Percentiles rank a stretch among this genome's conserved stretches.
phyloP scores from a whole-genome alignment of 208 protist species.

The Trypanosoma brucei region DNA sequence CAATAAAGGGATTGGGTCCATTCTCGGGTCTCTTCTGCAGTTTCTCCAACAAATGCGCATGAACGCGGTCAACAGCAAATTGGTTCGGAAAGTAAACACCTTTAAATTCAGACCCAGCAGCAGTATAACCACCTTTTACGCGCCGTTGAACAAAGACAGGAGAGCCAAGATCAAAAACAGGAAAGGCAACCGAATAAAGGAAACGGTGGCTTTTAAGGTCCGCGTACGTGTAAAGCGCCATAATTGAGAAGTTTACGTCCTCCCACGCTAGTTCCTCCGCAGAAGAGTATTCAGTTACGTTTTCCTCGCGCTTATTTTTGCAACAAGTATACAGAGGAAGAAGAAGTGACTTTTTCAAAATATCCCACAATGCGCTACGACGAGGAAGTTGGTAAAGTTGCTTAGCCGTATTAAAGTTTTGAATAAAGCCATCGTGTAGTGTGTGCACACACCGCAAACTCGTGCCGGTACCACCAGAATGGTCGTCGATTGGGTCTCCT shows the following conservation, averaged over 20 bases:
- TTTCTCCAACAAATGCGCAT: conserved; percentile 21
- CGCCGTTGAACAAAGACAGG: conserved; percentile 22
- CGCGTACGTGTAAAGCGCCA: conserved; percentile 88
- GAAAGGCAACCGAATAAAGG: conserved; percentile 93
- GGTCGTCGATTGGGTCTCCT: too few relatives aligned
- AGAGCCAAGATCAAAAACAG: conserved; percentile 50
- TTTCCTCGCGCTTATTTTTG: conserved; percentile 1
- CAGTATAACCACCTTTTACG: conserved; percentile 9
- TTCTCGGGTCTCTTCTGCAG: conserved; percentile 27
- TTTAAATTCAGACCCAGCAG: conserved; percentile 15
- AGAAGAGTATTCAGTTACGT: conserved; percentile 7
- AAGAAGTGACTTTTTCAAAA: conserved; percentile 22
- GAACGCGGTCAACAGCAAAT: conserved; percentile 19
- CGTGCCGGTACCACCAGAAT: neutral
- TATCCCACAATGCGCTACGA: conserved; percentile 15
- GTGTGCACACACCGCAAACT: conserved; percentile 5
- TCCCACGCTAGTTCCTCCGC: conserved; percentile 23
- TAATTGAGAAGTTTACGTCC: conserved; percentile 38
- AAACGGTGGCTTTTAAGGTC: conserved; percentile 95
- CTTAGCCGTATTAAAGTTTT: conserved; percentile 37
- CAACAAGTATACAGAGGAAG: conserved; percentile 17
- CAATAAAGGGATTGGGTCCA: conserved; percentile 47
- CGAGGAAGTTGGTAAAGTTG: conserved; percentile 15
- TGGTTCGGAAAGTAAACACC: conserved; percentile 14
- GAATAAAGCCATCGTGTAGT: conserved; percentile 20